A percentile compares a stretch with the other conserved stretches of the same genome.
phyloP scores from a whole-genome alignment of 495 filamentous ascomycete genomes.

The Penicillium crystallinum region DNA sequence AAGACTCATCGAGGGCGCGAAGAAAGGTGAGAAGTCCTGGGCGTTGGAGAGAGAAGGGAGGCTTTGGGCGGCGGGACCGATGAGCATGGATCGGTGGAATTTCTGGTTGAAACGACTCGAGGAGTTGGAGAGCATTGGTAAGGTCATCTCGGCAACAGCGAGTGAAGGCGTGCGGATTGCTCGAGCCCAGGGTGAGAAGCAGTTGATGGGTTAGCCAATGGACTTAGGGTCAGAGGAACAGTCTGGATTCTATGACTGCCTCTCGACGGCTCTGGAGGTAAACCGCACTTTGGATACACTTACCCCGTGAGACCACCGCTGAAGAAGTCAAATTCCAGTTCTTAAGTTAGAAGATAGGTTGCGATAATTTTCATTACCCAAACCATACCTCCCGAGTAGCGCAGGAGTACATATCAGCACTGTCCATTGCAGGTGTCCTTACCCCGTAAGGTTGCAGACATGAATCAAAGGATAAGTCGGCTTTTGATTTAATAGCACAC shows the following conservation, averaged over 20 bases:
- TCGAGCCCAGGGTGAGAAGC: neutral
- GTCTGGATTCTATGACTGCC: neutral
- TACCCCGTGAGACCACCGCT: too few species aligned
- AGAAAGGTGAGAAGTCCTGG: conserved; percentile 7
- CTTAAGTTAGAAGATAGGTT: too few species aligned
- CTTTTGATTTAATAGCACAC: too few species aligned
- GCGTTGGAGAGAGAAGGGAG: conserved; percentile 6
- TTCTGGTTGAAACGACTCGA: conserved; percentile 5
- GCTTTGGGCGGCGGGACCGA: conserved; percentile 5
- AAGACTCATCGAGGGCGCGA: conserved; percentile 6
- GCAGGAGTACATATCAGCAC: too few species aligned
- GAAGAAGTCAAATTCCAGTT: too few species aligned
- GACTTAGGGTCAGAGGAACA: neutral
- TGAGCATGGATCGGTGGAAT: conserved; percentile 8
- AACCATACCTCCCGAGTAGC: too few species aligned
- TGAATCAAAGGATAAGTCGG: too few species aligned
- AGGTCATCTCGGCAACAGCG: neutral
- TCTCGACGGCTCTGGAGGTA: neutral
- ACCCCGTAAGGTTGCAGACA: too few species aligned
- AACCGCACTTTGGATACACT: neutral
- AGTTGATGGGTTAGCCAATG: neutral
- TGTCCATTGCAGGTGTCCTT: too few species aligned
- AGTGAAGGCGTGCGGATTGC: neutral
- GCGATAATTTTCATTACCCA: too few species aligned
- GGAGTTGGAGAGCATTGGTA: conserved; percentile 4